Conservation (phyloP, 768 basidiomycete species). For the Leccinellum albellum region DNA sequence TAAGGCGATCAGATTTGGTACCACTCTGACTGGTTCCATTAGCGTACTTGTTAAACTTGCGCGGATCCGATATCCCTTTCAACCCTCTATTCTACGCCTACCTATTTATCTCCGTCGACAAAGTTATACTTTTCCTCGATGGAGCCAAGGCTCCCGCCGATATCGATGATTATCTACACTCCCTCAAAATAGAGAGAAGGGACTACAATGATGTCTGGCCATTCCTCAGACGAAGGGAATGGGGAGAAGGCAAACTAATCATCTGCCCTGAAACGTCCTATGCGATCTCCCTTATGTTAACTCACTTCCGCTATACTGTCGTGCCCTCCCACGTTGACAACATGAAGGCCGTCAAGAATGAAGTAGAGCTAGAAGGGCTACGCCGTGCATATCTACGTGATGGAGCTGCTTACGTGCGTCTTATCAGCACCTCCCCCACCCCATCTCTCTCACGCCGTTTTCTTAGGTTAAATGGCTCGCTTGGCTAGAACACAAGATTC, state of each 20-base stretch:
- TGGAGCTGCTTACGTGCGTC: conserved; percentile 75
- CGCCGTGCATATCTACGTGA: conserved; percentile 84
- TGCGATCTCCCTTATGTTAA: conserved; percentile 82
- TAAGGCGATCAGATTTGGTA: conserved; percentile 1
- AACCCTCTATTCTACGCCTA: conserved; percentile 92
- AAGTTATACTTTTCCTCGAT: conserved; percentile 77
- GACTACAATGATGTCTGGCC: conserved; percentile 80
- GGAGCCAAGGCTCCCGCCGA: conserved; percentile 56
- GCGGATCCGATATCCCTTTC: conserved; percentile 86
- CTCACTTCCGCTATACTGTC: conserved; percentile 76
- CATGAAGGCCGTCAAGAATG: conserved; percentile 87
- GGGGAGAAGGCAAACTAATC: conserved; percentile 78
- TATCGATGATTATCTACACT: conserved; percentile 54
- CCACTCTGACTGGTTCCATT: conserved; percentile 8
- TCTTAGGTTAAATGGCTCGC: conserved; percentile 74
- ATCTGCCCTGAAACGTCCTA: conserved; percentile 74
- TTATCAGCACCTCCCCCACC: conserved; percentile 7
- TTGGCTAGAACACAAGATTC: conserved; percentile 82
- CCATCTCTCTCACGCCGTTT: conserved; percentile 11
- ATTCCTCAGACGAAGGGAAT: conserved; percentile 68
- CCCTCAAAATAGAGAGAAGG: conserved; percentile 51
- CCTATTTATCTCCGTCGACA: conserved; percentile 62
- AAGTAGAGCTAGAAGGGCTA: conserved; percentile 79
- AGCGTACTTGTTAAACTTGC: conserved; percentile 87
- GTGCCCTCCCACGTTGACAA: conserved; percentile 66